phyloP scores from a whole-genome alignment of 2,329 filamentous ascomycete genomes.

The Cryoendolithus antarcticus region DNA sequence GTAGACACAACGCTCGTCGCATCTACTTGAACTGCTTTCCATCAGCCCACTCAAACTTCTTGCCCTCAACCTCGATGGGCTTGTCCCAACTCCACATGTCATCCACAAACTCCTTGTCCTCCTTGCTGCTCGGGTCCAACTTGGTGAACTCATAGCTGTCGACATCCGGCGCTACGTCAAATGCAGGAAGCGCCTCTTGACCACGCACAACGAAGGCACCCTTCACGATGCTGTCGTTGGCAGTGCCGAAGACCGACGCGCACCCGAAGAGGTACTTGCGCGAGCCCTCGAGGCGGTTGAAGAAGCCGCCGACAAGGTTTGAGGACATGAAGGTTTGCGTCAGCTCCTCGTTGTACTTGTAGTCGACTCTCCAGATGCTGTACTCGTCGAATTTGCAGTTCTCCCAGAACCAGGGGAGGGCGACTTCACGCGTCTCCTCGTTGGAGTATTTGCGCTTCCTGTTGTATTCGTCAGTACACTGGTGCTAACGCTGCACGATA shows the following conservation, averaged over 20 bases:
- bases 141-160: constrained; percentile 96
- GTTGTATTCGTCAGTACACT: neutral
- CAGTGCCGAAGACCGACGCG: constrained; percentile 75
- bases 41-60: constrained; percentile 76
- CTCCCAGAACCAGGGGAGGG: constrained; percentile 98
- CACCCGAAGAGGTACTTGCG: constrained; percentile 97
- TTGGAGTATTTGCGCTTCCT: constrained; percentile 95
- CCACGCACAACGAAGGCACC: constrained; percentile 94
- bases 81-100: constrained; percentile 89
- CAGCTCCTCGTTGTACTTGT: constrained; percentile 99
- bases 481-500: too few species aligned
- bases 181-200: constrained; percentile 71
- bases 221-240: constrained; percentile 80
- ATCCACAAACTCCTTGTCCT: constrained; percentile 77
- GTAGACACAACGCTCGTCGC: neutral
- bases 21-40: constrained; percentile 99
- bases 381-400: constrained; percentile 89
- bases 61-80: constrained; percentile 65
- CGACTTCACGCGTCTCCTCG: constrained; percentile 66
- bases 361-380: constrained; percentile 86
- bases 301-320: constrained; percentile 97
- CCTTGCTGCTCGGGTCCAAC: constrained; percentile 77
- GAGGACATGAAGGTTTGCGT: constrained; percentile 97
- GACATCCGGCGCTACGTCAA: constrained; percentile 92
- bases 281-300: constrained; percentile 88